Base-by-base conservation (phyloP, 2,329 filamentous ascomycete species). In the Aspergillus amoenus region DNA sequence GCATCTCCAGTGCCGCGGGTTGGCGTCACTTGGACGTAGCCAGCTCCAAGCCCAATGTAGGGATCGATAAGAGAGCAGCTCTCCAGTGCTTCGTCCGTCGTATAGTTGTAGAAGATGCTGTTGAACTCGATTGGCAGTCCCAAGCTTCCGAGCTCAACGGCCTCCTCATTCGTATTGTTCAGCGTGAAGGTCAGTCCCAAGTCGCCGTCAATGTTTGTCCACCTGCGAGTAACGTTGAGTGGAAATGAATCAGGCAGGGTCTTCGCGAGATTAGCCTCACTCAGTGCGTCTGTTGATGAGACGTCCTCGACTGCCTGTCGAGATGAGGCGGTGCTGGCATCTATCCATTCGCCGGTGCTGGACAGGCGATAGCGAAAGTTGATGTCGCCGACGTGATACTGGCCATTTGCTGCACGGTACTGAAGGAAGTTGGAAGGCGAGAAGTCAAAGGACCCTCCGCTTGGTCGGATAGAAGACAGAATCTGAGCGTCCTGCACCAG, bases 81-180 rank as follows among this genome's bases (percentile, higher is more conserved):
- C 0, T 72, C 68, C 52, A 80, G 78, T 6, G 80, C 84, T 6
- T 83, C 78, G 2, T 71, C 70, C 0, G 82, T 77, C 1, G 71
- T 68, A 8, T 82, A 77, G 44, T 75, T 74, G 12, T 78, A 84
- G 64, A 86, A 86, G 62, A 87, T 85, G 67, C 81, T 86, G 71
- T 86, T 86, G 72, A 86, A 84, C 65, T 84, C 82, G 18, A 82
- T 77, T 0, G 84, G 84, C 50, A 87, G 80, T 0, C 84, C 84
- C 2, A 86, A 73, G 47, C 80, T 80, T 2, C 84, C 84, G 5
- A 87, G 68, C 57, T 86, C 83, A 3, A 86, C 55, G 0, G 71
- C 57, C 0, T 65, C 60, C 0, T 64, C 61, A 0, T 68, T 78
- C 0, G 68, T 68, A 58, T 85, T 86, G 9, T 71, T 73, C 18